These are phyloP conservation scores for Paramecium bursaria DNA, from an alignment of 73 alveolate species.

Conservation along the genomic window DNA sequence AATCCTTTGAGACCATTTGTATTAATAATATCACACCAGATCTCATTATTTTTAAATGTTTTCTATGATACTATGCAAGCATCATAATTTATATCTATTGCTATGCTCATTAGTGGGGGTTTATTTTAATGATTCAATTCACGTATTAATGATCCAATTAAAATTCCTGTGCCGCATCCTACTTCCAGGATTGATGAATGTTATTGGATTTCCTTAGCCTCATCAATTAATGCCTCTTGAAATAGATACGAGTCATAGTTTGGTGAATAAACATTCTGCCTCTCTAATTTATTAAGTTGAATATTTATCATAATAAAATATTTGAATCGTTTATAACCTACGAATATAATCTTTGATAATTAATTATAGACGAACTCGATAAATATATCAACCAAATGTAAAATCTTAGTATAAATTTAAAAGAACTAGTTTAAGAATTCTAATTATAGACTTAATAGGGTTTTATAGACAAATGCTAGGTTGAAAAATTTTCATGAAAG, in stretches of 20 bases:
- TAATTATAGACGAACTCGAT: too few species aligned
- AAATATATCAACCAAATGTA: too few species aligned
- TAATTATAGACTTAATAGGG: too few species aligned
- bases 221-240: conserved; percentile 55
- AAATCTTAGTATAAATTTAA: too few species aligned
- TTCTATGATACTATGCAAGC: conserved; percentile 51
- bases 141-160: conserved; percentile 36
- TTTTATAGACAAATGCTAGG: too few species aligned
- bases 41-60: conserved; percentile 1
- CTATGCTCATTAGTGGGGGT: conserved; percentile 25
- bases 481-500: too few species aligned
- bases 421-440: too few species aligned
- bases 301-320: too few species aligned
- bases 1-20: conserved; percentile 60
- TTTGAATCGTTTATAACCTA: too few species aligned
- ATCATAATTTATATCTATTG: conserved; percentile 68
- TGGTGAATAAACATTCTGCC: conserved; percentile 56
- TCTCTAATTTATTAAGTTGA: conserved; percentile 28
- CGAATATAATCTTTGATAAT: too few species aligned
- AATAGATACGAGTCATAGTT: conserved; percentile 67
- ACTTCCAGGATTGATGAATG: conserved; percentile 54
- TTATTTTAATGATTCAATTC: conserved; percentile 45
- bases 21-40: conserved; percentile 56
- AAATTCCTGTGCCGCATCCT: conserved; percentile 70
- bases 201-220: conserved; percentile 29